These are phyloP conservation scores for Endoconidiophora polonica DNA, from an alignment of 2,329 filamentous ascomycete species.

Conservation along the genomic window DNA sequence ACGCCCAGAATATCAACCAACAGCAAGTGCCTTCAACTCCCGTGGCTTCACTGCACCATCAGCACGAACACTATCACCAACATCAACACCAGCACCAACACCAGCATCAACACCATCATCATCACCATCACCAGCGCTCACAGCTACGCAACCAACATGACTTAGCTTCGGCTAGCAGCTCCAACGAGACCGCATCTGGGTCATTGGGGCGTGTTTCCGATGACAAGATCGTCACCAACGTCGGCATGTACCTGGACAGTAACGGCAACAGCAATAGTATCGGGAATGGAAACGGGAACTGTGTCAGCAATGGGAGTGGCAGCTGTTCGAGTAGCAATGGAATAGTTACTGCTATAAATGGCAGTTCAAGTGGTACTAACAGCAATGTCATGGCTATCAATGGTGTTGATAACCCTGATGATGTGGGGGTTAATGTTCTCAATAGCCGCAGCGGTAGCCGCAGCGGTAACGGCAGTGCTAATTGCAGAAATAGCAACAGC, in stretches of 20 bases:
- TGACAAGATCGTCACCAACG: background rate
- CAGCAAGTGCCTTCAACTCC: background rate
- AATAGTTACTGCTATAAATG: too few relatives aligned
- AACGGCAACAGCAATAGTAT: background rate
- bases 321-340: too few relatives aligned
- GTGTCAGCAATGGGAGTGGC: background rate
- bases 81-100: slow-evolving; percentile 2
- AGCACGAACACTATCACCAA: slow-evolving; percentile 9
- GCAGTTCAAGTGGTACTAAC: too few relatives aligned
- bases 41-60: background rate
- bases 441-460: background rate
- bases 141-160: background rate
- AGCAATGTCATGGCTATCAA: too few relatives aligned
- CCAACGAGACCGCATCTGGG: background rate
- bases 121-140: background rate
- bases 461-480: background rate
- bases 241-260: background rate
- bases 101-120: slow-evolving; percentile 4
- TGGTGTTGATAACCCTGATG: too few relatives aligned
- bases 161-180: background rate
- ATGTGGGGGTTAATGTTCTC: too few relatives aligned
- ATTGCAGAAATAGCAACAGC: background rate
- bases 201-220: background rate
- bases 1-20: slow-evolving; percentile 4
- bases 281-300: background rate